Evolutionary conservation across 768 basidiomycete genomes (phyloP), one percentile per base, ranked within the genome.

Genomic region (Boletus sp.): DNA sequence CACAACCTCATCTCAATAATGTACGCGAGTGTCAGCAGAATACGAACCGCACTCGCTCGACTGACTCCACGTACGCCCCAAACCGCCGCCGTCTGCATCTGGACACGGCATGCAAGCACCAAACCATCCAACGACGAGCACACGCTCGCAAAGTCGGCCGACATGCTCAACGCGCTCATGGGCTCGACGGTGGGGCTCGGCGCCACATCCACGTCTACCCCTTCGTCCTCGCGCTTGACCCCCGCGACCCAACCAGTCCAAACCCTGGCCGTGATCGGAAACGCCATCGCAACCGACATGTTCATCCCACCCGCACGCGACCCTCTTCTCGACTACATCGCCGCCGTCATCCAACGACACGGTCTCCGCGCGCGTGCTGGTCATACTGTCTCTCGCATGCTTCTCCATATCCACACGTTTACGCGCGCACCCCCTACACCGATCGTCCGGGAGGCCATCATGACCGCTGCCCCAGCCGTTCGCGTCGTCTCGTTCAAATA

Each of bases 341-440:
- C 88, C 3, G 83, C 82, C 17, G 70, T 74, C 51, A 72, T 91
- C 44, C 85, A 85, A 75, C 65, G 65, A 35, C 71, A 87, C 65
- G 92, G 92, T 32, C 77, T 83, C 52, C 81, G 85, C 53, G 77
- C 87, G 9, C 75, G 77, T 21, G 87, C 88, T 0, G 71, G 81
- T 1, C 78, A 77, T 32, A 73, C 74, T 39, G 78, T 84, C 41
- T 79, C 84, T 3, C 69, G 75, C n/a, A 85, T 81, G 60, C 82
- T 93, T n/a, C 69, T 83, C 17, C 76, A 85, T 64, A 81, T 95
- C 38, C 87, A 88, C 67, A 77, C 84, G 10, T 74, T 87, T 54
- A 95, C 92, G 15, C 79, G 85, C 50, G 80, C 83, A 7, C 83
- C 85, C n/a, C 88, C 93, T 0, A 74, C 93, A 33, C 90, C 90